Evolutionary conservation across 2,329 filamentous ascomycete species (phyloP), one percentile per base, ranked within the genome.

Genomic region (Ophiostoma quercus): DNA sequence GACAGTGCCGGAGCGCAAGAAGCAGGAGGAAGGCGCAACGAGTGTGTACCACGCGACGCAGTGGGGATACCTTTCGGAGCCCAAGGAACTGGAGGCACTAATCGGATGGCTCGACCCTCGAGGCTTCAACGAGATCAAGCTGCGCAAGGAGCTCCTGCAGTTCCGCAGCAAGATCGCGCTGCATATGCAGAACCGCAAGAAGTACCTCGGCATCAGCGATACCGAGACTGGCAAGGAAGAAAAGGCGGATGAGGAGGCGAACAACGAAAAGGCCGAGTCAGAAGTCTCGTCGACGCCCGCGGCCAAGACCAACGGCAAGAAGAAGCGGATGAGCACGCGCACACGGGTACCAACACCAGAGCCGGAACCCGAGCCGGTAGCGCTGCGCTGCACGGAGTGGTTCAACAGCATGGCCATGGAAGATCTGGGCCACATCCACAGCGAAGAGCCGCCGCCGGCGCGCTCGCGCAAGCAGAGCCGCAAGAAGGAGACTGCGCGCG

Each of bases 51-150:
- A 85, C 68, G 92, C 94, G 1, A 81, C 82, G 14, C 90, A 98
- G 78, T 99, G 95, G 94, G 95, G 91, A 12, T 99, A 92, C 80
- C 93, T 92, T 75, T 91, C 94, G 51, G 90, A 95, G 12, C 88
- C 92, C 0, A 87, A 90, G 67, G 85, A 91, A 51, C 80, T 99
- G 5, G 91, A 95, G 72, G 86, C 85, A 68, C 84, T 99, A 22
- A 87, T 98, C 72, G 85, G 86, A 68, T 99, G 95, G 94, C 85
- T 99, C 4, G 94, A 99, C 76, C 86, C 89, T 14, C 90, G 92
- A 19, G 95, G 95, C 1, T 84, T 90, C 73, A 93, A 96, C 73
- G 95, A 99, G 80, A 81, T 90, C 73, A 94, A 92, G 77, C 83
- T 99, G 67, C 88, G 90, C 72, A 98, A 97, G 79, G 94, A 98